Evolutionary conservation across 495 filamentous ascomycete genomes (phyloP), one percentile per base, ranked within the genome.

Genomic region (Penicillium nucicola): DNA sequence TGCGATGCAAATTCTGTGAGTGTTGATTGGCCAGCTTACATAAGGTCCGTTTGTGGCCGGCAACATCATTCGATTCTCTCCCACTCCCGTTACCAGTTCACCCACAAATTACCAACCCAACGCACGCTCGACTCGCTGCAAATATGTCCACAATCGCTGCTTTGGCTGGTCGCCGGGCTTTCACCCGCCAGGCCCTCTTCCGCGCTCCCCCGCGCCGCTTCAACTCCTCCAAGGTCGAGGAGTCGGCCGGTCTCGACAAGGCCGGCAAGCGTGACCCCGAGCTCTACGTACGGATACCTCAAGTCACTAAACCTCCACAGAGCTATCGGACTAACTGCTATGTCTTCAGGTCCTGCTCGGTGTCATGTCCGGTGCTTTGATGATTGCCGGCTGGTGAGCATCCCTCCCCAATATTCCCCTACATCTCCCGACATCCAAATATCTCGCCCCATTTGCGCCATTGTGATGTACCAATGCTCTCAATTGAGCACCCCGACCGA

Each of bases 321-420:
- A 52, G 18, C 45, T 23, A 19, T 40, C 28, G 31, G 23, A 32
- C 63, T 64, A 65, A 65, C 45, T 45, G 0, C 7, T 46, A 14
- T 38, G 11, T 1, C 15, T 28, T 56, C 57, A 98, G 93, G 84
- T 96, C 60, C 84, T 98, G 43, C 77, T 90, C 52, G 88, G 83
- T 62, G 85, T 98, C 60, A 97, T 98, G 95, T 85, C 88, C 51
- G 84, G 85, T 65, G 87, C 88, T 61, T 88, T 96, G 61, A 81
- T 83, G 48, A 80, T 93, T 65, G 95, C 87, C 49, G 93, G 93
- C 61, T 96, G 84, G 83, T 77, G 57, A 72, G 62, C 68, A 55
- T 44, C 36, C 47, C 46, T 48, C 46, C 46, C 37, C 46, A 37
- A 48, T 33, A 48, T 25, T 25, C 14, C 53, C 60, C 47, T 86